Base-by-base conservation (phyloP, 1,284 basidiomycete genomes). In the Marasmius tenuissimus region DNA sequence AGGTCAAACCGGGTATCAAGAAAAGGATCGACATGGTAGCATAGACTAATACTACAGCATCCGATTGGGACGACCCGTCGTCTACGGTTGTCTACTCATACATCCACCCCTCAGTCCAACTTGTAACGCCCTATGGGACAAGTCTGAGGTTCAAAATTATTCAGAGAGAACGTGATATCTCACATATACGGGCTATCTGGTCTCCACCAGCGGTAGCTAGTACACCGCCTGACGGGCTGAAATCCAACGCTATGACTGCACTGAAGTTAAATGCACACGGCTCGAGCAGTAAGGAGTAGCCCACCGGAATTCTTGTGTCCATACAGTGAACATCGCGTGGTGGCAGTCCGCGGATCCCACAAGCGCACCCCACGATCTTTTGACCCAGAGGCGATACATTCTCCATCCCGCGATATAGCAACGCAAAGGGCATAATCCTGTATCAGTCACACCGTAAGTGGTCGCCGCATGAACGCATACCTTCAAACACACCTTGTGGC, bases 331-430 rank as follows among this genome's bases (percentile, higher is more conserved):
- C 93, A 87, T 71, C 95, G 93, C 48, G 91, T 85, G 65, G 87
- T 84, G 1, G 87, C 91, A 5, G 83, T 86, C 63, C 81, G 80
- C n/a, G 90, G 85, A 70, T 96, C 92, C 93, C 93, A 97, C 72
- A 95, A 92, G 72, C 93, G 89, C 40, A 97, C 92, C 1, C 89
- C 88, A 22, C 94, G 86, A 75, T 97, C 95, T 73, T 96, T 96
- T 20, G 92, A 94, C 22, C 94, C 93, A 20, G 92, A 94, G 3
- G 94, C 92, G 65, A 96, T 88, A 89, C 92, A 96, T 65, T 88
- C 84, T 33, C 91, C 91, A 72, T 96, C 93, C 60, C 91, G 89
- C 22, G 90, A 91, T 61, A 93, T 89, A 27, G 91, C 90, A 42
- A 92, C 89, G 14, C 86, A 87, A 35, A 93, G 78, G n/a, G 94